A percentile compares a stretch with the other conserved stretches of the same genome.
Evolutionary conservation across 441 rosid genomes (phyloP).

Genomic region (Manihot esculenta): DNA sequence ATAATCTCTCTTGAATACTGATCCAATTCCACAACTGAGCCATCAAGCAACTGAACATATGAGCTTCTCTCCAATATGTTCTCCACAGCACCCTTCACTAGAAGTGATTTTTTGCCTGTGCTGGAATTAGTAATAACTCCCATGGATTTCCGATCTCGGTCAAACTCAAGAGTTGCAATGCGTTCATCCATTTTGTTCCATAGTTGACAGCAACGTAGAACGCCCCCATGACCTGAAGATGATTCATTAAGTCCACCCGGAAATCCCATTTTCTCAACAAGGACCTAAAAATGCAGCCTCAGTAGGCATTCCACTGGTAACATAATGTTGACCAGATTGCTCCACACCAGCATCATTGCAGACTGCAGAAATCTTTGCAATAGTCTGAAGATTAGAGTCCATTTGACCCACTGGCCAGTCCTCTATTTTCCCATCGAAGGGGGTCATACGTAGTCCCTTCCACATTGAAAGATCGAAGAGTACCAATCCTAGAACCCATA

Average conservation of each 20-base stretch:
- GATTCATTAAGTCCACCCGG: conserved; percentile 49
- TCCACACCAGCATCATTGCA: conserved; percentile 82
- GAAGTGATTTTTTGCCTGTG: conserved; percentile 65
- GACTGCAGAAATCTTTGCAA: conserved; percentile 80
- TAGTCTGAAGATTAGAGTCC: conserved; percentile 87
- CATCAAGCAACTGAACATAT: conserved; percentile 68
- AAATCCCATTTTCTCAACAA: conserved; percentile 93
- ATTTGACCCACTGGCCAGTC: conserved; percentile 66
- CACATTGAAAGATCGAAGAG: conserved; percentile 69
- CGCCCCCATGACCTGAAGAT: conserved; percentile 33
- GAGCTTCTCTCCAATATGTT: conserved; percentile 83
- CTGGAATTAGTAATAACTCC: conserved; percentile 85
- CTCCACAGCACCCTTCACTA: conserved; percentile 98
- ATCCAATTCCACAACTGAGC: conserved; percentile 62
- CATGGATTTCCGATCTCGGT: conserved; percentile 93
- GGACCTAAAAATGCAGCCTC: conserved; percentile 95
- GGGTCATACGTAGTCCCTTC: conserved; percentile 80
- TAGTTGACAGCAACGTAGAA: conserved; percentile 62
- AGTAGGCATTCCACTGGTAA: conserved; percentile 78
- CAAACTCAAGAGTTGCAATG: conserved; percentile 93
- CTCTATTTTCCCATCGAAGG: conserved; percentile 70
- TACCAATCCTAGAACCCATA: conserved; percentile 66
- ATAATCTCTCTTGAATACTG: conserved; percentile 53
- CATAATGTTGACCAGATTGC: conserved; percentile 57
- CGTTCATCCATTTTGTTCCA: conserved; percentile 72